Evolutionary conservation across 1,284 basidiomycete genomes (phyloP).

Genomic region (Pisolithus thermaeus): DNA sequence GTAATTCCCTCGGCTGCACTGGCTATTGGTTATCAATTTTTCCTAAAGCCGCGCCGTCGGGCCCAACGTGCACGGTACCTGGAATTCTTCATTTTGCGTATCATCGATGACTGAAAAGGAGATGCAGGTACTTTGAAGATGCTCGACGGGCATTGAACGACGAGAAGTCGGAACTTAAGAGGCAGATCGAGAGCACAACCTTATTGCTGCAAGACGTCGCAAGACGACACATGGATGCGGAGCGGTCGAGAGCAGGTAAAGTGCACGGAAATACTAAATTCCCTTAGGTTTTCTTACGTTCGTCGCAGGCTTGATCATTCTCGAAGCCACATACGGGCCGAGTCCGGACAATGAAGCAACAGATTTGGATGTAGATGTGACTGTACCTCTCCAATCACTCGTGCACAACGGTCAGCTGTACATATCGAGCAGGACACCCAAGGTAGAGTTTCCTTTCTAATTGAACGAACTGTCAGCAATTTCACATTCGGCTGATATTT

Average conservation of each 20-base stretch:
- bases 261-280: conserved; percentile 1
- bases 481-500: conserved; percentile 13
- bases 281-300: conserved; percentile 7
- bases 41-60: conserved; percentile 45
- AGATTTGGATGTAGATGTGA: conserved; percentile 68
- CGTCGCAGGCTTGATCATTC: conserved; percentile 56
- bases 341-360: conserved; percentile 39
- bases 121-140: conserved; percentile 45
- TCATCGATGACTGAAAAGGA: conserved; percentile 25
- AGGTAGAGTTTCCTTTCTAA: conserved; percentile 37
- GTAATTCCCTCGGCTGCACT: conserved; percentile 44
- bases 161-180: conserved; percentile 48
- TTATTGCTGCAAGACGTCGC: conserved; percentile 42
- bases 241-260: conserved; percentile 31
- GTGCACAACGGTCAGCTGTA: conserved; percentile 75
- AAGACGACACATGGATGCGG: conserved; percentile 38
- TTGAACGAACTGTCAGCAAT: not conserved
- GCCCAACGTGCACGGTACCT: conserved; percentile 32
- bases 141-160: conserved; percentile 49
- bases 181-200: conserved; percentile 50
- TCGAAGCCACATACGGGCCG: conserved; percentile 60
- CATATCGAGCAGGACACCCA: conserved; percentile 68
- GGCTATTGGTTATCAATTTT: conserved; percentile 43
- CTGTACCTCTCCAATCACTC: conserved; percentile 75
- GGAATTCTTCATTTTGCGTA: conserved; percentile 3